Conservation (phyloP, 2,329 filamentous ascomycete genomes). For the Epichloe hybrida region DNA sequence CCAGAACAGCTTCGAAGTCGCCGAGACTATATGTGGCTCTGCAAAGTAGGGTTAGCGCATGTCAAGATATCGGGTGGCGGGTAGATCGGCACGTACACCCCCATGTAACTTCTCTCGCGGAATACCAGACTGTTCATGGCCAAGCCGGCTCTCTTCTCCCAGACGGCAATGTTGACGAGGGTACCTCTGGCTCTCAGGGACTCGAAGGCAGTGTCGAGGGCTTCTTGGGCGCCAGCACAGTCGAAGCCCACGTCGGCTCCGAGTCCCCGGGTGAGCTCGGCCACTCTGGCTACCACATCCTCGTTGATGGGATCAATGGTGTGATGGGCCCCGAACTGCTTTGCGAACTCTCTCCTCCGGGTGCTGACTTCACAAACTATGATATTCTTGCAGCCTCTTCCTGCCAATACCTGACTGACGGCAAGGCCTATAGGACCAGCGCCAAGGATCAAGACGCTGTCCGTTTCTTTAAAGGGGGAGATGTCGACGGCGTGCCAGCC, state of each 20-base stretch:
- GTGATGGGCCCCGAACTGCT: slow-evolving; percentile 29
- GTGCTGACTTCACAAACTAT: slow-evolving; percentile 32
- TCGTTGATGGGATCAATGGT: slow-evolving; percentile 28
- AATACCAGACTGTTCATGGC: slow-evolving; percentile 13
- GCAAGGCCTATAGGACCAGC: slow-evolving; percentile 36
- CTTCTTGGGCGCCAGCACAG: slow-evolving; percentile 44
- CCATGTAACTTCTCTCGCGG: slow-evolving; percentile 11
- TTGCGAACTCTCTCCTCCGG: slow-evolving; percentile 27
- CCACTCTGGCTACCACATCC: slow-evolving; percentile 31
- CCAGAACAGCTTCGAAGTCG: slow-evolving; percentile 45
- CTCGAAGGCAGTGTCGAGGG: slow-evolving; percentile 29
- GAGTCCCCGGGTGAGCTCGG: slow-evolving; percentile 30
- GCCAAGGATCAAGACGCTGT: slow-evolving; percentile 34
- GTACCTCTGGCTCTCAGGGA: slow-evolving; percentile 39
- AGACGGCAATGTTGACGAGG: slow-evolving; percentile 52
- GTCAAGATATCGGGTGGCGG: neutral
- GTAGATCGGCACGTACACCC: slow-evolving; percentile 8
- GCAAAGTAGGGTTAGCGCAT: slow-evolving; percentile 35
- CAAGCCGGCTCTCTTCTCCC: slow-evolving; percentile 32
- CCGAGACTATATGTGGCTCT: slow-evolving; percentile 16
- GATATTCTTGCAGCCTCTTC: slow-evolving; percentile 32
- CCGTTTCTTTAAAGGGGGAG: slow-evolving; percentile 22
- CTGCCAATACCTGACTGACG: slow-evolving; percentile 31
- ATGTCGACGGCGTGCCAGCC: slow-evolving; percentile 32
- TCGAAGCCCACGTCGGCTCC: slow-evolving; percentile 49